Percentiles rank a stretch among this genome's conserved stretches.
These are phyloP conservation scores for Rutstroemia sp. DNA, from an alignment of 2,329 filamentous ascomycete species.

Conservation along the genomic window DNA sequence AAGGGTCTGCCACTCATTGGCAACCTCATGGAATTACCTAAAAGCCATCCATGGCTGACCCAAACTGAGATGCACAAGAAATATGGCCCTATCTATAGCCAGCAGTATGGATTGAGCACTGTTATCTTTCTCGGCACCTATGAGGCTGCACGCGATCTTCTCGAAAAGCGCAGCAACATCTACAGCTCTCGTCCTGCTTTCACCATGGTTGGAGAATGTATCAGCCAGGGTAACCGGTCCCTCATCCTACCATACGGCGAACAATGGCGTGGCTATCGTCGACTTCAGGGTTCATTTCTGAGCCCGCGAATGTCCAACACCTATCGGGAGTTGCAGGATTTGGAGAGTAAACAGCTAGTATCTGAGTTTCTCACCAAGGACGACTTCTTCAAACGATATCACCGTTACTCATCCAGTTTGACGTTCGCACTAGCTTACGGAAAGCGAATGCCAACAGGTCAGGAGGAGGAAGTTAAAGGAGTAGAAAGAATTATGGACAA, in stretches of 20 bases:
- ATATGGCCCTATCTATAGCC: conserved; percentile 18
- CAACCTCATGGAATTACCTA: conserved; percentile 18
- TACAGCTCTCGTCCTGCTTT: conserved; percentile 39
- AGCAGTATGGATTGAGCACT: conserved; percentile 17
- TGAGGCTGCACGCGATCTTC: conserved; percentile 34
- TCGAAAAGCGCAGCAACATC: conserved; percentile 39
- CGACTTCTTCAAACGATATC: conserved; percentile 34
- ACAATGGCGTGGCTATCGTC: conserved; percentile 36
- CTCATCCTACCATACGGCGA: conserved; percentile 38
- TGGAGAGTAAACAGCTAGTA: conserved; percentile 25
- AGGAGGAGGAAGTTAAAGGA: conserved; percentile 16
- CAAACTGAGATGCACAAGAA: conserved; percentile 22
- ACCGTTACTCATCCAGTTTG: conserved; percentile 18
- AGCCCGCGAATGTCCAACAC: conserved; percentile 32
- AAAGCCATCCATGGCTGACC: conserved; percentile 14
- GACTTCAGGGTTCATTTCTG: conserved; percentile 37
- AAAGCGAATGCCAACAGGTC: conserved; percentile 20
- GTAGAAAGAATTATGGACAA: neutral
- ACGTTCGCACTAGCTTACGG: conserved; percentile 37
- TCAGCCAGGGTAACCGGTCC: conserved; percentile 39
- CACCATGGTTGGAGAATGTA: conserved; percentile 21
- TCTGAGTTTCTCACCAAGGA: neutral
- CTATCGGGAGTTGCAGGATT: conserved; percentile 27
- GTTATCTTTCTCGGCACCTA: conserved; percentile 39
- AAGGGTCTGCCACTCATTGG: conserved; percentile 20